Percentiles rank a stretch among this genome's conserved stretches.
phyloP scores from a whole-genome alignment of 495 filamentous ascomycete species.

The Aspergillus baeticus region DNA sequence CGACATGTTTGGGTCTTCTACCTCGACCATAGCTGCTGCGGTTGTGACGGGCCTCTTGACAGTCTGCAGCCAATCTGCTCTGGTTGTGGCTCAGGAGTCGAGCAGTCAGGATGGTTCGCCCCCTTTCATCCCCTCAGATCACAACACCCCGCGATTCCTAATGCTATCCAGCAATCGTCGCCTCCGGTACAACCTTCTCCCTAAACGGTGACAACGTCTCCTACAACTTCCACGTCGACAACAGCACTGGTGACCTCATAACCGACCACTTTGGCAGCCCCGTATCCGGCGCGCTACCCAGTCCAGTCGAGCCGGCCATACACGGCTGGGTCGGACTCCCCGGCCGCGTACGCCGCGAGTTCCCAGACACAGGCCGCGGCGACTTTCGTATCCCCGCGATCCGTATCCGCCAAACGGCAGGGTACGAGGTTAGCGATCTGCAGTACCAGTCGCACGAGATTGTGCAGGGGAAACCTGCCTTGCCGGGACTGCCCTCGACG shows the following conservation, averaged over 20 bases:
- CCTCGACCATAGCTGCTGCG: background rate
- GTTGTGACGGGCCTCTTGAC: background rate
- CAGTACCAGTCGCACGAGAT: conserved; percentile 48
- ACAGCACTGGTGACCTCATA: conserved; percentile 45
- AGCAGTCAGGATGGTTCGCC: background rate
- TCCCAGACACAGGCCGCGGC: conserved; percentile 54
- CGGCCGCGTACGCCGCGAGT: conserved; percentile 50
- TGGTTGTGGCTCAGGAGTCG: background rate
- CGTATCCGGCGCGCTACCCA: conserved; percentile 34
- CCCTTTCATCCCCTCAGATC: background rate
- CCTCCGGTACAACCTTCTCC: conserved; percentile 46
- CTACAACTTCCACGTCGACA: conserved; percentile 55
- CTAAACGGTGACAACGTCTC: conserved; percentile 49
- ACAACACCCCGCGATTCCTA: background rate
- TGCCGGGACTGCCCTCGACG: conserved; percentile 51
- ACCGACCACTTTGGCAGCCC: conserved; percentile 51
- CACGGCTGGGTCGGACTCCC: conserved; percentile 48
- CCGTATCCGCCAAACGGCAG: conserved; percentile 47
- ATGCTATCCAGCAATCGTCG: conserved; percentile 5
- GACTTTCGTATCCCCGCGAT: conserved; percentile 54
- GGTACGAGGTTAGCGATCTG: conserved; percentile 50
- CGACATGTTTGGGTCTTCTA: background rate
- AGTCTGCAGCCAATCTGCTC: background rate
- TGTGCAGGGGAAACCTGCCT: conserved; percentile 42
- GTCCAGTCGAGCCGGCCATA: conserved; percentile 33